A percentile compares a stretch with the other conserved stretches of the same genome.
phyloP scores from a whole-genome alignment of 202 grass and related monocot genomes.

The Schoenoplectus tabernaemontani region DNA sequence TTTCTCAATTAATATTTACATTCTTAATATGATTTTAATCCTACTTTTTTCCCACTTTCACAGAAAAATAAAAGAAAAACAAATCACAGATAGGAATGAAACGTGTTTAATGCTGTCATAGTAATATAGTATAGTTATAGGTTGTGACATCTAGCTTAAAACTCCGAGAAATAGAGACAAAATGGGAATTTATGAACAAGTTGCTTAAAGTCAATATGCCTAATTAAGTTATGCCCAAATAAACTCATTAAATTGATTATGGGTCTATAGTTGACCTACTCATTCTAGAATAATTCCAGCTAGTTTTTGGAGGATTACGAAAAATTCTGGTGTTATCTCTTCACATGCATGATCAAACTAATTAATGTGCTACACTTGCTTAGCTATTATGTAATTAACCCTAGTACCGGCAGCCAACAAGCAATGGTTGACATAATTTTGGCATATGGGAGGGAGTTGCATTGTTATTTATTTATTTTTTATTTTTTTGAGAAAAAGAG shows the following conservation, averaged over 20 bases:
- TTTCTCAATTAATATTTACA: too few relatives aligned
- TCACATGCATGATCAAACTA: conserved; percentile 23
- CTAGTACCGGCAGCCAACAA: conserved; percentile 1
- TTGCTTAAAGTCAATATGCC: not conserved
- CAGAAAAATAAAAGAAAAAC: too few relatives aligned
- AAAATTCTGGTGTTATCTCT: conserved; percentile 3
- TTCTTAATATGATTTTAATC: too few relatives aligned
- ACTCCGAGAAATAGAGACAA: not conserved
- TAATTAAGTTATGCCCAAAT: conserved; percentile 3
- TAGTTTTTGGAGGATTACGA: conserved; percentile 5
- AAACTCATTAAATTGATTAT: conserved; percentile 6
- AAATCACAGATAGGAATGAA: too few relatives aligned
- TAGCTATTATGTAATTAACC: conserved; percentile 5
- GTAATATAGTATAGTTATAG: not conserved
- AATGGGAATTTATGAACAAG: not conserved
- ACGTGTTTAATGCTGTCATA: not conserved
- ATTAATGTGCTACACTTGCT: conserved; percentile 22
- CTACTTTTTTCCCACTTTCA: too few relatives aligned
- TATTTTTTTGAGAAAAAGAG: too few relatives aligned
- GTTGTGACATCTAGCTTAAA: not conserved
- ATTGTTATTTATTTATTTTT: too few relatives aligned
- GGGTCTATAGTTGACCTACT: conserved; percentile 29
- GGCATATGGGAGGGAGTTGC: not conserved
- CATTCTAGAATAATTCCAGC: conserved; percentile 22
- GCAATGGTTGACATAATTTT: conserved; percentile 10